Conservation (phyloP, 2,329 filamentous ascomycete genomes). For the Diaporthe vaccinii region DNA sequence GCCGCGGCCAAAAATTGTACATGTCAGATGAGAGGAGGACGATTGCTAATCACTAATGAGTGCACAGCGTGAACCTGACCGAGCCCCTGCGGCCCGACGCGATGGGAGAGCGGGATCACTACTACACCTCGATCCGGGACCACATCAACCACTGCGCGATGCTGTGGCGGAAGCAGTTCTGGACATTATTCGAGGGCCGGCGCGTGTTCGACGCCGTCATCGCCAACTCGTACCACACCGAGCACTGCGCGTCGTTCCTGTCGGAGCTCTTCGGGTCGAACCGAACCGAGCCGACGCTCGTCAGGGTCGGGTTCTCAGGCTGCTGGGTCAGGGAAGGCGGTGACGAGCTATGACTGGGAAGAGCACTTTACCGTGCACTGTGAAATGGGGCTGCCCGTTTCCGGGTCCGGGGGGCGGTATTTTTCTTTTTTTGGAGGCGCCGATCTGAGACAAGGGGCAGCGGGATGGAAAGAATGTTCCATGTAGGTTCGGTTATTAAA, state of each 20-base stretch:
- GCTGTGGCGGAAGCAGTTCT: conserved; percentile 47
- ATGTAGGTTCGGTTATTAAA: conserved; percentile 1
- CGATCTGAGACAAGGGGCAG: conserved; percentile 1
- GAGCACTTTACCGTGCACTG: too few species aligned
- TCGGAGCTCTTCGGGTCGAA: conserved; percentile 44
- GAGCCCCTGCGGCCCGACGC: conserved; percentile 41
- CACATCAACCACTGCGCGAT: conserved; percentile 48
- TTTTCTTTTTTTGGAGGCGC: background rate
- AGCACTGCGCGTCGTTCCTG: conserved; percentile 48
- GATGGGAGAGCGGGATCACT: conserved; percentile 45
- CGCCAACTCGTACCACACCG: conserved; percentile 45
- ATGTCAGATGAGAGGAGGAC: background rate
- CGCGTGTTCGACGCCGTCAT: conserved; percentile 44
- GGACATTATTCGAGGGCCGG: conserved; percentile 44
- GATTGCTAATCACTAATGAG: background rate
- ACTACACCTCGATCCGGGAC: conserved; percentile 46
- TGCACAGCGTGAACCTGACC: conserved; percentile 42
- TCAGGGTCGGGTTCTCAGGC: conserved; percentile 35
- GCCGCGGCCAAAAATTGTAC: background rate
- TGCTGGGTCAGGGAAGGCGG: conserved; percentile 29
- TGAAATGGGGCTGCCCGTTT: background rate
- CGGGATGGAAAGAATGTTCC: background rate
- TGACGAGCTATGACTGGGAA: conserved; percentile 1
- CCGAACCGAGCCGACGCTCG: conserved; percentile 43
- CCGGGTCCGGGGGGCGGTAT: background rate